These are phyloP conservation scores for Rhodotorula sp. DNA, from an alignment of 1,284 basidiomycete genomes.

Conservation along the genomic window DNA sequence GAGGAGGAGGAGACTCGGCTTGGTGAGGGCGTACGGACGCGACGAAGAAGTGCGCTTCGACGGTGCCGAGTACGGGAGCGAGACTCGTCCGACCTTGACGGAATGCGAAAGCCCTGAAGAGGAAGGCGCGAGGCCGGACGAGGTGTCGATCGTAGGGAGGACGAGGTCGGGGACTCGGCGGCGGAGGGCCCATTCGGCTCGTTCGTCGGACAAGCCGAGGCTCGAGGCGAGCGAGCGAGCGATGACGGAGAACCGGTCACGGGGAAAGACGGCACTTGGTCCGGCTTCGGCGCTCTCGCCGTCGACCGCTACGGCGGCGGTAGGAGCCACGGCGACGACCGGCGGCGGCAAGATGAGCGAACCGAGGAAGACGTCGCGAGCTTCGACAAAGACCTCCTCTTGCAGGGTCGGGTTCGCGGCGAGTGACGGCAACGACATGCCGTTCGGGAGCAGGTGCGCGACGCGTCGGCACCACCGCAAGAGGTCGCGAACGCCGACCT, in stretches of 20 bases:
- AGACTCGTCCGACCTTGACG: slow-evolving; percentile 43
- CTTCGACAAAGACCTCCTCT: slow-evolving; percentile 88
- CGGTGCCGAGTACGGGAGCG: slow-evolving; percentile 37
- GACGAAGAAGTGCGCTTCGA: slow-evolving; percentile 32
- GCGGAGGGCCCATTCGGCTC: slow-evolving; percentile 41
- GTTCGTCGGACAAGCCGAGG: slow-evolving; percentile 36
- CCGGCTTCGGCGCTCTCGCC: background rate
- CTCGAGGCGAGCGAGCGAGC: slow-evolving; percentile 24
- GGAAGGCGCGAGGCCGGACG: slow-evolving; percentile 18
- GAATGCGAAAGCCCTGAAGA: slow-evolving; percentile 1
- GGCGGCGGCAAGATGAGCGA: slow-evolving; percentile 52
- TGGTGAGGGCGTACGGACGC: slow-evolving; percentile 84
- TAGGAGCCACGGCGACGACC: slow-evolving; percentile 25
- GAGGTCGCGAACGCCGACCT: slow-evolving; percentile 77
- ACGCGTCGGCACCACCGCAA: slow-evolving; percentile 76
- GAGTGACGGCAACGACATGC: slow-evolving; percentile 35
- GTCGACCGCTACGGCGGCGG: background rate
- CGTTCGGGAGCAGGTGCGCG: slow-evolving; percentile 60
- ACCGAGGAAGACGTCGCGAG: slow-evolving; percentile 89
- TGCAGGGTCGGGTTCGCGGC: slow-evolving; percentile 67
- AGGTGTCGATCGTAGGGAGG: slow-evolving; percentile 34
- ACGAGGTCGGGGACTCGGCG: slow-evolving; percentile 40
- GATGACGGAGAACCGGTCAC: slow-evolving; percentile 31
- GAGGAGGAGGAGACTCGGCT: slow-evolving; percentile 76
- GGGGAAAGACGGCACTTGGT: background rate